A percentile compares a stretch with the other conserved stretches of the same genome.
These are phyloP conservation scores for Cyphellophora europaea DNA, from an alignment of 2,329 filamentous ascomycete genomes.

Conservation along the genomic window DNA sequence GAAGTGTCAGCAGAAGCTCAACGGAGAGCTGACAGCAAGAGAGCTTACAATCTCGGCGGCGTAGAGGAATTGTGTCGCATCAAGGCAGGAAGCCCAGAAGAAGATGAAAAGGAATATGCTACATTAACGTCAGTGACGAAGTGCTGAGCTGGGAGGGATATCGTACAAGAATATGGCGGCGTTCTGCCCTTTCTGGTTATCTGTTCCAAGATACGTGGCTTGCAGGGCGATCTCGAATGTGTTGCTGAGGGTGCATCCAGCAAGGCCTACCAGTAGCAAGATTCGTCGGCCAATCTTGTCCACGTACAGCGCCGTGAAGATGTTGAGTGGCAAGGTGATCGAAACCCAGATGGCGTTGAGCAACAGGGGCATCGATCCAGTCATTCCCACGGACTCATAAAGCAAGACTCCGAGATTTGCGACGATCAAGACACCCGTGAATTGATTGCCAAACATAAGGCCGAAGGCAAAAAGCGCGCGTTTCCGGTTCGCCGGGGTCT, in stretches of 20 bases:
- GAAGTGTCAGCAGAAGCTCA: not conserved
- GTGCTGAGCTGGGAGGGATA: too few species aligned
- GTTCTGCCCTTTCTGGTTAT: conserved; percentile 23
- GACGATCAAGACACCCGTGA: conserved; percentile 22
- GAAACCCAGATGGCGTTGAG: conserved; percentile 37
- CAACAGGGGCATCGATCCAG: conserved; percentile 31
- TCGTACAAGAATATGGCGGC: conserved; percentile 31
- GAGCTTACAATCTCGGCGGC: conserved; percentile 5
- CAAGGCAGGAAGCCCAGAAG: conserved; percentile 34
- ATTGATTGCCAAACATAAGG: conserved; percentile 33
- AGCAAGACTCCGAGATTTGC: conserved; percentile 34
- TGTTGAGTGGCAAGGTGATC: conserved; percentile 30
- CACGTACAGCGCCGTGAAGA: conserved; percentile 31
- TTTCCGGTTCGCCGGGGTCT: conserved; percentile 30
- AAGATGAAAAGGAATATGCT: conserved; percentile 27
- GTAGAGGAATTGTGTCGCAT: conserved; percentile 35
- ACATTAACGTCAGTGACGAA: too few species aligned
- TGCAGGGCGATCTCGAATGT: conserved; percentile 27
- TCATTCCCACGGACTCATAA: conserved; percentile 27
- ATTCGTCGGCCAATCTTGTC: conserved; percentile 27
- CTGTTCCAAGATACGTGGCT: conserved; percentile 23
- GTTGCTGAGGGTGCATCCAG: conserved; percentile 28
- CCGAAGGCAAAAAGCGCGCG: conserved; percentile 30
- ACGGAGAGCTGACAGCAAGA: conserved; percentile 2
- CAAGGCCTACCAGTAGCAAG: conserved; percentile 32